Percentiles rank a stretch among this genome's conserved stretches.
Evolutionary conservation across 164 flowering plant species (phyloP).

Genomic region (Malania oleifera): DNA sequence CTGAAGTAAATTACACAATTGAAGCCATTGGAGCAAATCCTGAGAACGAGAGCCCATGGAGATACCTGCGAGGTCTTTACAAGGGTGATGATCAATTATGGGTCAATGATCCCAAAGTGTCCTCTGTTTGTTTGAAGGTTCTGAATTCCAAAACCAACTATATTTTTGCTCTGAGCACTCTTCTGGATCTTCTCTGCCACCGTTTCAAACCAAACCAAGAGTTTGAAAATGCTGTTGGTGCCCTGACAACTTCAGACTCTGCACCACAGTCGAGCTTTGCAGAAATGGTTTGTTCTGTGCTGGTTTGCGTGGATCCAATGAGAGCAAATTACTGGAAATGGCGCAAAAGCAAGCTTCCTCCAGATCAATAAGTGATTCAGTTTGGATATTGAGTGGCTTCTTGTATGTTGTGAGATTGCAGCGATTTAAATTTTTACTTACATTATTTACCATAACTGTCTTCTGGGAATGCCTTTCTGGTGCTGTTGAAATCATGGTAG

Average conservation of each 20-base stretch:
- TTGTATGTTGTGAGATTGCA: no score
- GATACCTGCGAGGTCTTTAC: conserved; percentile 86
- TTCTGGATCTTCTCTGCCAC: conserved; percentile 72
- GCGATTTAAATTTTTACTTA: no score
- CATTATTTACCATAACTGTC: no score
- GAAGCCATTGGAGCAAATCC: conserved; percentile 70
- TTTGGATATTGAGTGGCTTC: no score
- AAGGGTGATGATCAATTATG: conserved; percentile 44
- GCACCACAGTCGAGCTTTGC: conserved; percentile 35
- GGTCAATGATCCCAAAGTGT: conserved; percentile 41
- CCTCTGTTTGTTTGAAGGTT: conserved; percentile 58
- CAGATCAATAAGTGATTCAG: no score
- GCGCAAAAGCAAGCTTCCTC: conserved; percentile 62
- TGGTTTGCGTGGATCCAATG: conserved; percentile 65
- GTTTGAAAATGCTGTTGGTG: conserved; percentile 43
- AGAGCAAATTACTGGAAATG: conserved; percentile 83
- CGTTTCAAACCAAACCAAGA: conserved; percentile 59
- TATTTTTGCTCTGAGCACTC: conserved; percentile 66
- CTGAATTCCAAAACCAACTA: conserved; percentile 30
- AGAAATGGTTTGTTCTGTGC: conserved; percentile 46
- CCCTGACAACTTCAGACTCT: conserved; percentile 25
- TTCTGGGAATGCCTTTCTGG: no score
- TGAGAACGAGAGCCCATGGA: conserved; percentile 94
- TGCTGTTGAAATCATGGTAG: no score
- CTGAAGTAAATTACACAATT: conserved; percentile 64